A percentile compares a stretch with the other conserved stretches of the same genome.
phyloP scores from a whole-genome alignment of 768 basidiomycete species.

The Termitomyces sp. region DNA sequence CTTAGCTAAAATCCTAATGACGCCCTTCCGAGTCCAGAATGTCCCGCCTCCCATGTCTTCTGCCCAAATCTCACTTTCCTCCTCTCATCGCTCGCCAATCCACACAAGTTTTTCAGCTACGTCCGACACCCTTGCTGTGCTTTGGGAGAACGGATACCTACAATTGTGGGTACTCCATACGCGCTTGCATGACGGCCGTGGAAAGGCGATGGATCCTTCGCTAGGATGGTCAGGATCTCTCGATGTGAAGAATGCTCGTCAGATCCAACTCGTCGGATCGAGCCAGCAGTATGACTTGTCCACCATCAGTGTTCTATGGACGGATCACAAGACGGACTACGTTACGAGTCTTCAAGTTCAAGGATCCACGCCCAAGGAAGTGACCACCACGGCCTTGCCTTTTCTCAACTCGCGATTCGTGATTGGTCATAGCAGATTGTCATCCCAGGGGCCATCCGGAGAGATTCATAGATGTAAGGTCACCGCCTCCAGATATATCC shows the following conservation, averaged over 20 bases:
- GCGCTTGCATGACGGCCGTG: slow-evolving; percentile 49
- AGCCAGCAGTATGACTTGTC: slow-evolving; percentile 11
- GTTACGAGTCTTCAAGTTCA: slow-evolving; percentile 23
- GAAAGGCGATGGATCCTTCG: slow-evolving; percentile 54
- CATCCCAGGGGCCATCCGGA: slow-evolving; percentile 45
- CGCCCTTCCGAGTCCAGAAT: slow-evolving; percentile 91
- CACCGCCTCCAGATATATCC: not conserved
- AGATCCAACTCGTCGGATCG: slow-evolving; percentile 19
- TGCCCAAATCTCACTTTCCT: slow-evolving; percentile 31
- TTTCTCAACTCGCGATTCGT: slow-evolving; percentile 44
- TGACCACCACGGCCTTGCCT: slow-evolving; percentile 23
- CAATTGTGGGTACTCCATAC: slow-evolving; percentile 70
- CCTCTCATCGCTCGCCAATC: slow-evolving; percentile 42
- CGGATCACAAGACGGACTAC: slow-evolving; percentile 25
- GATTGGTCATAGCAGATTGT: slow-evolving; percentile 19
- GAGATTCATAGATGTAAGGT: slow-evolving; percentile 39
- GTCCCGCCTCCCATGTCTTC: slow-evolving; percentile 98
- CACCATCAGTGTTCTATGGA: slow-evolving; percentile 34
- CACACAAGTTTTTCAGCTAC: slow-evolving; percentile 58
- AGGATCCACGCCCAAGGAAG: slow-evolving; percentile 1
- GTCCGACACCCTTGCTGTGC: slow-evolving; percentile 52
- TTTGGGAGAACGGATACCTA: slow-evolving; percentile 67
- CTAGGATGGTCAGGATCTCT: slow-evolving; percentile 29
- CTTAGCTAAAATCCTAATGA: slow-evolving; percentile 71
- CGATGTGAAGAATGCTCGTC: slow-evolving; percentile 23